A percentile compares a stretch with the other conserved stretches of the same genome.
Conservation (phyloP, 2,329 filamentous ascomycete species). For the Colletotrichum australisinense region DNA sequence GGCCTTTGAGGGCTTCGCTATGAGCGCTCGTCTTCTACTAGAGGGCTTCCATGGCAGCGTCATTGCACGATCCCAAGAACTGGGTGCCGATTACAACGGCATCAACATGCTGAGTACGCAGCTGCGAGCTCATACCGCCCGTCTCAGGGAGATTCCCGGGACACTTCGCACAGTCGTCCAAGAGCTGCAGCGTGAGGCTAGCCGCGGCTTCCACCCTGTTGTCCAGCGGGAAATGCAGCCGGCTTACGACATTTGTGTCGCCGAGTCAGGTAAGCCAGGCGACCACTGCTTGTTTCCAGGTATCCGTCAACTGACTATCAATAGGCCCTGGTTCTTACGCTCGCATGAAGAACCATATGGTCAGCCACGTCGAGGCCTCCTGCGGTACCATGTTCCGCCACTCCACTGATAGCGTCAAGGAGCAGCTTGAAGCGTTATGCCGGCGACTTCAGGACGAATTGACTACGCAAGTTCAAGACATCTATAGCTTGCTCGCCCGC, state of each 20-base stretch:
- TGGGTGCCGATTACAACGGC: constrained; percentile 22
- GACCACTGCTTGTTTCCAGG: not conserved
- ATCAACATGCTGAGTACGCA: constrained; percentile 40
- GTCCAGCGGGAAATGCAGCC: constrained; percentile 39
- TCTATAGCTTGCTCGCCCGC: constrained; percentile 25
- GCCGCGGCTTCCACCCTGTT: constrained; percentile 38
- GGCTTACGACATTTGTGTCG: constrained; percentile 37
- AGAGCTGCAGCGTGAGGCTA: constrained; percentile 40
- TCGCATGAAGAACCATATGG: constrained; percentile 42
- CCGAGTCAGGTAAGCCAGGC: constrained; percentile 14
- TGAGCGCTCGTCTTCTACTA: constrained; percentile 10
- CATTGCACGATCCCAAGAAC: constrained; percentile 21
- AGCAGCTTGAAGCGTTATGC: constrained; percentile 31
- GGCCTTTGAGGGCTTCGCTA: constrained; percentile 19
- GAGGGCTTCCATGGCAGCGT: constrained; percentile 31
- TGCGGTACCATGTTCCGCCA: constrained; percentile 38
- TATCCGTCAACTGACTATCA: not conserved
- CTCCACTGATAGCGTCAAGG: constrained; percentile 34
- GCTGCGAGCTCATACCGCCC: constrained; percentile 33
- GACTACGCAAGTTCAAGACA: constrained; percentile 9
- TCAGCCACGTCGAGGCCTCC: constrained; percentile 35
- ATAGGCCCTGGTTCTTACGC: constrained; percentile 38
- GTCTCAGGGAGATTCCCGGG: constrained; percentile 33
- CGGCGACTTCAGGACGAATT: constrained; percentile 10
- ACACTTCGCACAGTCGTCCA: constrained; percentile 17